Evolutionary conservation across 1,284 basidiomycete species (phyloP).

Genomic region (Caloboletus firmus): DNA sequence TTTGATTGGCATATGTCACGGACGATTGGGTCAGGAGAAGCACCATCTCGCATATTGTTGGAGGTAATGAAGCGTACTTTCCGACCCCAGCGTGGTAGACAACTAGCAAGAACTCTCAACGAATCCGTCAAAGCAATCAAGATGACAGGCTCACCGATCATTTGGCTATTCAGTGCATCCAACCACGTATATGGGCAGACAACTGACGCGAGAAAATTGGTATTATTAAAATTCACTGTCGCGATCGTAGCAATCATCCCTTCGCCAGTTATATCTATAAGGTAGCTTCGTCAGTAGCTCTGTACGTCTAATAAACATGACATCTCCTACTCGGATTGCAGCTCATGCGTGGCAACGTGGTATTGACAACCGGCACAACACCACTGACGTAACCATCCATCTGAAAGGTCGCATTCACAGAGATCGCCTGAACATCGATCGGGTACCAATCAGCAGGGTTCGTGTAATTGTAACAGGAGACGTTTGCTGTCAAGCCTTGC

Average conservation of each 20-base stretch:
- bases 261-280: background rate
- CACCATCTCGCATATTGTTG: slow-evolving; percentile 6
- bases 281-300: background rate
- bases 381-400: slow-evolving; percentile 3
- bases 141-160: background rate
- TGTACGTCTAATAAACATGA: background rate
- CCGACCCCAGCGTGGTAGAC: slow-evolving; percentile 7
- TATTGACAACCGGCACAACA: slow-evolving; percentile 1
- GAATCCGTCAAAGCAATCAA: background rate
- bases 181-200: slow-evolving; percentile 3
- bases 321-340: slow-evolving; percentile 1
- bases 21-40: slow-evolving; percentile 3
- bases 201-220: slow-evolving; percentile 3
- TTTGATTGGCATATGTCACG: slow-evolving; percentile 1
- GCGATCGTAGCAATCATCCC: slow-evolving; percentile 2
- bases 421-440: background rate
- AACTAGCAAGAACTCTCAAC: background rate
- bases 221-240: slow-evolving; percentile 4
- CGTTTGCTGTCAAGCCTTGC: slow-evolving; percentile 8
- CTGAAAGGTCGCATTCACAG: background rate
- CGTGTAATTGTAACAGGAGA: slow-evolving; percentile 6
- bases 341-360: slow-evolving; percentile 4
- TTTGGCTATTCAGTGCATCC: background rate
- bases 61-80: background rate
- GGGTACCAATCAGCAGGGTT: slow-evolving; percentile 6